Evolutionary conservation across 31 red algal species (phyloP).

Genomic region (Pterothamnion heteromorphum): DNA sequence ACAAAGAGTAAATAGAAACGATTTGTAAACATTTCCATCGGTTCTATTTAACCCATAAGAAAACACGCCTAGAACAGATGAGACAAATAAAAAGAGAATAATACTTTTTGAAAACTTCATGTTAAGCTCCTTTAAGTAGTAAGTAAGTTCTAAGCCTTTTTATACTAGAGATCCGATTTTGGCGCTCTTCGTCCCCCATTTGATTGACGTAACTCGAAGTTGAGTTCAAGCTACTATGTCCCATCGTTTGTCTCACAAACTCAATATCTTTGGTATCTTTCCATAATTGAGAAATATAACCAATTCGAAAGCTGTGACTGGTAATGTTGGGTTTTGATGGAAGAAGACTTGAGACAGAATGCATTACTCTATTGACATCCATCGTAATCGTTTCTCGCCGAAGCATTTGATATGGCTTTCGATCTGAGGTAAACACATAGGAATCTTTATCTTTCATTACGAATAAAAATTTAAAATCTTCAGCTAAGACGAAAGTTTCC

Average conservation of each 20-base stretch:
- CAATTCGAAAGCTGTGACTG: constrained; percentile 27
- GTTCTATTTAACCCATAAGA: constrained; percentile 41
- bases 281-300: constrained; percentile 39
- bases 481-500: constrained; percentile 21
- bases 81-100: constrained; percentile 39
- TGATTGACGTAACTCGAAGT: constrained; percentile 29
- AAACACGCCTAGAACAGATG: constrained; percentile 39
- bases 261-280: constrained; percentile 26
- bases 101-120: constrained; percentile 39
- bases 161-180: constrained; percentile 31
- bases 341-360: constrained; percentile 1
- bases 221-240: constrained; percentile 23
- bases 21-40: constrained; percentile 41
- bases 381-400: constrained; percentile 28
- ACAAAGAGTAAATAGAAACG: constrained; percentile 43
- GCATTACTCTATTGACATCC: constrained; percentile 30
- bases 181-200: neutral
- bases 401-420: constrained; percentile 31
- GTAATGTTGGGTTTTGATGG: constrained; percentile 23
- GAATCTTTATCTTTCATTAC: constrained; percentile 39
- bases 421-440: neutral
- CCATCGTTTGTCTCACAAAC: constrained; percentile 31
- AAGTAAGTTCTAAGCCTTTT: no score
- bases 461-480: constrained; percentile 40
- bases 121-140: neutral